These are phyloP conservation scores for Trifolium repens DNA, from an alignment of 306 rosid genomes.

Conservation along the genomic window DNA sequence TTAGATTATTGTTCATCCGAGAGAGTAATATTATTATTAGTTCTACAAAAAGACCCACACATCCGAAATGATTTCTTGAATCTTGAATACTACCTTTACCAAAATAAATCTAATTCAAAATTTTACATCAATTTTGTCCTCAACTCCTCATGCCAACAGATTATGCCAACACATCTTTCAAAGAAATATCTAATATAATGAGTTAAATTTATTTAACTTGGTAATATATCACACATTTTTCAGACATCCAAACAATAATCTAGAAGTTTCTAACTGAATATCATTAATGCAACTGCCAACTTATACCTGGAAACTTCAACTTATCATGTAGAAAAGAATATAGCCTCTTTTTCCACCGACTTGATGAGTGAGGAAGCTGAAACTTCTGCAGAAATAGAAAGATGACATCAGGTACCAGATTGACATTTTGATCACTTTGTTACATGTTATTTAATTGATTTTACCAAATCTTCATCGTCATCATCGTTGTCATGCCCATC, in stretches of 20 bases:
- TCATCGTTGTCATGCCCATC: slow-evolving; percentile 72
- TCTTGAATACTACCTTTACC: slow-evolving; percentile 3
- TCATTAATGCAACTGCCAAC: slow-evolving; percentile 23
- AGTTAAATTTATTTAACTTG: slow-evolving; percentile 15
- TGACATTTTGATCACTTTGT: slow-evolving; percentile 22
- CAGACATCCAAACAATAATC: slow-evolving; percentile 7
- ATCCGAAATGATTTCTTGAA: slow-evolving; percentile 28
- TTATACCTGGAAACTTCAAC: slow-evolving; percentile 85
- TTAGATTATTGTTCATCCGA: slow-evolving; percentile 45
- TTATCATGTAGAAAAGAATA: slow-evolving; percentile 79
- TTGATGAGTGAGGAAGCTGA: slow-evolving; percentile 85
- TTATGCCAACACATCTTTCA: slow-evolving; percentile 12
- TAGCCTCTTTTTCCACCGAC: slow-evolving; percentile 79
- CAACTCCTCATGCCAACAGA: slow-evolving; percentile 31
- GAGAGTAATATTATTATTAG: slow-evolving; percentile 18
- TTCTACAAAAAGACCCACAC: background rate
- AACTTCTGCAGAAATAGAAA: slow-evolving; percentile 67
- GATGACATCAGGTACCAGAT: slow-evolving; percentile 19
- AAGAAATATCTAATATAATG: slow-evolving; percentile 24
- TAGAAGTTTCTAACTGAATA: slow-evolving; percentile 18
- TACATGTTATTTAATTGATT: slow-evolving; percentile 24
- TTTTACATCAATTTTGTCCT: slow-evolving; percentile 17
- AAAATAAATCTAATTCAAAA: slow-evolving; percentile 13
- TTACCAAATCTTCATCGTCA: slow-evolving; percentile 86
- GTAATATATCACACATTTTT: background rate